Evolutionary conservation across 768 basidiomycete species (phyloP).

Genomic region (Fomitopsis pulvina): DNA sequence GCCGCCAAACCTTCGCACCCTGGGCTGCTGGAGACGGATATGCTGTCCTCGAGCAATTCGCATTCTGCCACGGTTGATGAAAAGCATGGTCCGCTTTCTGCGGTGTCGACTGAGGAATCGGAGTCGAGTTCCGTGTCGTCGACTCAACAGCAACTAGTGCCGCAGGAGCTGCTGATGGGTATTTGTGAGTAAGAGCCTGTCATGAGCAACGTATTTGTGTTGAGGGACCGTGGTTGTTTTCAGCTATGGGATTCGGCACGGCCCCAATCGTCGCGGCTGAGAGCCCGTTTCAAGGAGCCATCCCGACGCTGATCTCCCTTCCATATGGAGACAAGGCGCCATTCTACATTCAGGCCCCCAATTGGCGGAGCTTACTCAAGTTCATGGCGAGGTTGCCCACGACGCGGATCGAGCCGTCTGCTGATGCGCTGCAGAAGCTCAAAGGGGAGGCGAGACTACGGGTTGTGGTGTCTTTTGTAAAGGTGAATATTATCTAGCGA

Average conservation of each 20-base stretch:
- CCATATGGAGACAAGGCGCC: conserved; percentile 63
- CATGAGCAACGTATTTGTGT: not conserved
- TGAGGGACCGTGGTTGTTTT: not conserved
- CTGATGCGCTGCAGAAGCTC: conserved; percentile 55
- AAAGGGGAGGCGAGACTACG: conserved; percentile 57
- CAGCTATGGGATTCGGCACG: conserved; percentile 63
- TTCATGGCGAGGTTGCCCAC: conserved; percentile 69
- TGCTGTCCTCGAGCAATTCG: not conserved
- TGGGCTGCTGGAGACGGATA: too few relatives aligned
- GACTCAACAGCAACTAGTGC: not conserved
- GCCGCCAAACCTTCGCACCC: too few relatives aligned
- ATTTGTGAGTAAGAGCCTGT: conserved; percentile 40
- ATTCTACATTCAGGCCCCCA: conserved; percentile 67
- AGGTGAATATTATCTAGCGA: conserved; percentile 36
- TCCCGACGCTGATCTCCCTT: conserved; percentile 72
- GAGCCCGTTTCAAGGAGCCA: conserved; percentile 41
- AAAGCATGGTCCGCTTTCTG: not conserved
- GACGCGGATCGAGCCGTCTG: conserved; percentile 62
- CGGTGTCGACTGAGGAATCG: not conserved
- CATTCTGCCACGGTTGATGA: not conserved
- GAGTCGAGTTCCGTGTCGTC: not conserved
- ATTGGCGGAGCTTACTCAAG: conserved; percentile 68
- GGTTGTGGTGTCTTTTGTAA: conserved; percentile 74
- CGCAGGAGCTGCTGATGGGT: conserved; percentile 16
- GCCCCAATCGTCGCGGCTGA: conserved; percentile 46